Evolutionary conservation across 495 filamentous ascomycete species (phyloP), one percentile per base, ranked within the genome.

Genomic region (Cryomyces antarcticus): DNA sequence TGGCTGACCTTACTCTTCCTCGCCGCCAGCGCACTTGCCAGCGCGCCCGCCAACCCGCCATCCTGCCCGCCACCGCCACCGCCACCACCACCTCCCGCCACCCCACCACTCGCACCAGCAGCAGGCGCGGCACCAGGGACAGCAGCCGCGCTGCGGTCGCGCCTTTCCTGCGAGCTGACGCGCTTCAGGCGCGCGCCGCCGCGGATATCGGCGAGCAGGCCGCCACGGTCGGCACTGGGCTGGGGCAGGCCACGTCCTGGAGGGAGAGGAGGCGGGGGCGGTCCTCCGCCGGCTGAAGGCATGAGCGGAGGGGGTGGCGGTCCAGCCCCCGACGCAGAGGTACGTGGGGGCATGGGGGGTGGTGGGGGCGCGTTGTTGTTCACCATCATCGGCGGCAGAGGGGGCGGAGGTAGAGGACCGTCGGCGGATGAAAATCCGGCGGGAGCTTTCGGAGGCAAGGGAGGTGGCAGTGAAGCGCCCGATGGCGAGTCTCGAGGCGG

Each of bases 1-100:
- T 75, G 71, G 57, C 80, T 78, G 54, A 93, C 86, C 67, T 86
- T 88, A 62, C 80, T 71, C 64, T 93, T 93, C 62, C 86, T 66
- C 62, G 73, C 75, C 45, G 82, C 80, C 46, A 95, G 62, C 41
- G 84, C 85, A 60, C 77, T 79, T 17, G 82, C 82, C 68, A 95
- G 68, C 12, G 77, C 73, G 39, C 79, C 80, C 28, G 82, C 82
- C 70, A 95, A 68, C 4, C 77, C 73, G 45, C 73, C 80, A 29
- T 69, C 73, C 9, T 59, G 66, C 3, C 55, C 67, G 30, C 54
- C 67, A 29, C 71, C 64, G 46, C 70, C 63, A 38, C 64, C 72
- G 46, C 71, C 59, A 39, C 66, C 71, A 46, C 67, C 68, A 39
- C 68, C 67, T 11, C 74, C 68, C 34, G 73, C 62, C 6, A 66